Conservation (phyloP, 1,284 basidiomycete species). For the Ganoderma lingzhi region DNA sequence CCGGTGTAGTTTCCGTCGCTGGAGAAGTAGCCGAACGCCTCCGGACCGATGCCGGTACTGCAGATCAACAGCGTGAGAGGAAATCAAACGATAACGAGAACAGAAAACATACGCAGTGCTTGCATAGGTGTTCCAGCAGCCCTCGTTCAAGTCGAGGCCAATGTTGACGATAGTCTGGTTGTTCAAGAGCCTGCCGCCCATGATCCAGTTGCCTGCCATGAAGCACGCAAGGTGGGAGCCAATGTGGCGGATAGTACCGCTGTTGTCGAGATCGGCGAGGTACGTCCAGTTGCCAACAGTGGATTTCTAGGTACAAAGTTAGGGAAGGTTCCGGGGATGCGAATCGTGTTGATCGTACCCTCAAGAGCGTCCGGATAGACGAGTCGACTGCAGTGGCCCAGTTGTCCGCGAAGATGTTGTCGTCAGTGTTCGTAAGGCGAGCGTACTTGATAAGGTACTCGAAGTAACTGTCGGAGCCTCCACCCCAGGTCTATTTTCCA, state of each 20-base stretch:
- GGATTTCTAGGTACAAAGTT: constrained; percentile 53
- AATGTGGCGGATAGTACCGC: constrained; percentile 58
- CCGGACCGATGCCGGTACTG: constrained; percentile 80
- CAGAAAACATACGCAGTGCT: constrained; percentile 62
- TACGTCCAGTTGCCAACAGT: constrained; percentile 68
- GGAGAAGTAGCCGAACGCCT: constrained; percentile 67
- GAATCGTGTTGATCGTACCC: constrained; percentile 44
- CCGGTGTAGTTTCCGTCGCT: constrained; percentile 64
- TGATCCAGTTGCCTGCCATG: constrained; percentile 76
- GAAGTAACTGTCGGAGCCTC: constrained; percentile 74
- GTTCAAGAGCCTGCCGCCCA: constrained; percentile 72
- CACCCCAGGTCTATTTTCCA: constrained; percentile 67
- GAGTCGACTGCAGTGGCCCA: constrained; percentile 77
- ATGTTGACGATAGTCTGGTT: constrained; percentile 73
- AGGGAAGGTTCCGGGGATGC: constrained; percentile 17
- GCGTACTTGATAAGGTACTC: constrained; percentile 83
- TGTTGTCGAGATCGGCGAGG: constrained; percentile 59
- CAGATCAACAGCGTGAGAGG: not conserved
- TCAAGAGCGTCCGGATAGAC: constrained; percentile 64
- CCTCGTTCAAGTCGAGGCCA: constrained; percentile 67
- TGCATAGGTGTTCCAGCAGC: constrained; percentile 81
- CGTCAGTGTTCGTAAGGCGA: constrained; percentile 67
- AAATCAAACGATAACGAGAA: not conserved
- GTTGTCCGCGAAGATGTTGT: constrained; percentile 65
- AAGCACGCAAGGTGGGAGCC: constrained; percentile 78